These are phyloP conservation scores for Cynanchum wilfordii DNA, from an alignment of 257 asterid genomes.

Conservation along the genomic window DNA sequence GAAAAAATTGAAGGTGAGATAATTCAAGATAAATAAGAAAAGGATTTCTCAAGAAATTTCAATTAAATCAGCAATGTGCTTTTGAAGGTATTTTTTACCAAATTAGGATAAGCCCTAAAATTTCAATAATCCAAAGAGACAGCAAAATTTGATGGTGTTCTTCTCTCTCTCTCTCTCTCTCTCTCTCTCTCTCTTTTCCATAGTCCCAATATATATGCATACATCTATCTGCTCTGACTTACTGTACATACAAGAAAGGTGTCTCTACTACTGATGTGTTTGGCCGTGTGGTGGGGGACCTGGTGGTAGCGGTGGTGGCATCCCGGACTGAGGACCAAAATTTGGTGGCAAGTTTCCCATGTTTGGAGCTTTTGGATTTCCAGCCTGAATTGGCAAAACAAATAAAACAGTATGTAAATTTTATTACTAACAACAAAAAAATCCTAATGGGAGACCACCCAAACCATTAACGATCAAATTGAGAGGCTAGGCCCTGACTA, in stretches of 20 bases:
- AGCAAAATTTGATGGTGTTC: no score
- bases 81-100: no score
- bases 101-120: no score
- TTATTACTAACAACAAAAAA: no score
- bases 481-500: neutral
- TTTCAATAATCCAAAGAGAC: no score
- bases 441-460: neutral
- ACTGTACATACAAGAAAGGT: neutral
- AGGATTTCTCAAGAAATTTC: no score
- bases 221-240: neutral
- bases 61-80: no score
- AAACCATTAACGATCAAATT: neutral
- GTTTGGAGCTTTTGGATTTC: slow-evolving; percentile 66
- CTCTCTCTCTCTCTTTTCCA: no score
- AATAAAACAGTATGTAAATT: neutral
- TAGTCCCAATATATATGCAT: no score
- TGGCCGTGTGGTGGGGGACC: slow-evolving; percentile 95
- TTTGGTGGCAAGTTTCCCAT: slow-evolving; percentile 45
- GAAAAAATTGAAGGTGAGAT: no score
- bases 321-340: slow-evolving; percentile 59
- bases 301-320: slow-evolving; percentile 89
- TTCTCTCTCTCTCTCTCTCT: no score
- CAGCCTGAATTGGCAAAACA: slow-evolving; percentile 43
- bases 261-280: slow-evolving; percentile 48
- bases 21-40: no score